Percentiles rank a stretch among this genome's conserved stretches.
Evolutionary conservation across 2,329 filamentous ascomycete species (phyloP).

Genomic region (Bretziella fagacearum): DNA sequence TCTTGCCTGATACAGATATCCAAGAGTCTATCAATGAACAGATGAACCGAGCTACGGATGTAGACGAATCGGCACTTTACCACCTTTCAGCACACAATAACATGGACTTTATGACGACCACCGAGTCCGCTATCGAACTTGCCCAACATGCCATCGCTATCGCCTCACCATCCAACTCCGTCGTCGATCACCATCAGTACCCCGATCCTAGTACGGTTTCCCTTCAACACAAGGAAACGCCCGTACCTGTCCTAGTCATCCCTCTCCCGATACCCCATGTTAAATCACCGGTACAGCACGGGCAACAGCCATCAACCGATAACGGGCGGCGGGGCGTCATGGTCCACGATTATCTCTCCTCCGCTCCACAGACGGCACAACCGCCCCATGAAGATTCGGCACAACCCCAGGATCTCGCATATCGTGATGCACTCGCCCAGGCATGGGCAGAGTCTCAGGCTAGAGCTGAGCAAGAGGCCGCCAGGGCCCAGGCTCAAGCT

Average conservation of each 20-base stretch:
- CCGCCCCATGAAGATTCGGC: no score
- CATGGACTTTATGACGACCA: background rate
- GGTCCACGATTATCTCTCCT: no score
- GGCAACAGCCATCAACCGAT: no score
- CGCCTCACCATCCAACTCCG: background rate
- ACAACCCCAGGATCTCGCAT: no score
- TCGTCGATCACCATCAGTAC: no score
- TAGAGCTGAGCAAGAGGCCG: no score
- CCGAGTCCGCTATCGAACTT: background rate
- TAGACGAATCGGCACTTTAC: constrained; percentile 3
- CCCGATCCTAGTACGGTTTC: background rate
- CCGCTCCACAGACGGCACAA: background rate
- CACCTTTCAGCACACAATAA: background rate
- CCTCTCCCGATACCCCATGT: no score
- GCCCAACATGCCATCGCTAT: constrained; percentile 7
- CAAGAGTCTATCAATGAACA: background rate
- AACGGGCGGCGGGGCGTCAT: no score
- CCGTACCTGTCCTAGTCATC: background rate
- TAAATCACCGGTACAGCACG: background rate
- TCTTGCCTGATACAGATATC: background rate
- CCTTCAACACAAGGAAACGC: background rate
- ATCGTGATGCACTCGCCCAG: no score
- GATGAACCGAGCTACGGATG: background rate
- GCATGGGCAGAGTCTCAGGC: no score
- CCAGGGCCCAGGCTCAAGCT: constrained; percentile 6